Evolutionary conservation across 1,284 basidiomycete species (phyloP), one percentile per base, ranked within the genome.

Genomic region (Agaricales sp.): DNA sequence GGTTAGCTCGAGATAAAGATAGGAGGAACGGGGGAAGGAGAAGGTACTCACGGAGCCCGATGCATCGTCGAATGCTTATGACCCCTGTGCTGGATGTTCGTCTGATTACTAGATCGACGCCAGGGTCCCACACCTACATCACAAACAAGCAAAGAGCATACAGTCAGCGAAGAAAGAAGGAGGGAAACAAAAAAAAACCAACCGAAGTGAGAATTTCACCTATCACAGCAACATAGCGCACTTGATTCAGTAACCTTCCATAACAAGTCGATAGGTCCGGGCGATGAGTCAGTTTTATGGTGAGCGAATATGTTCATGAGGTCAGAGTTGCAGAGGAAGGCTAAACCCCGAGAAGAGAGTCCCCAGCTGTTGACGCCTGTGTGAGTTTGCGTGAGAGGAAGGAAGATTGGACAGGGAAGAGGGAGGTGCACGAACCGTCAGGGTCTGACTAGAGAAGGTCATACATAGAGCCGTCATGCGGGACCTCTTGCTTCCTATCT

Each of bases 401-500:
- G 50, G 39, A 16, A 16, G 23, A 6, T 38, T 30, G 16, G 50
- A 50, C 48, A 25, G 51, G n/a, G 46, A 50, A 19, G 43, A 44
- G 49, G 39, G 43, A 46, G 49, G 35, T 46, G 47, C 26, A 52
- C 65, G 51, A 52, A 92, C 91, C 92, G 63, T 99, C 95, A 26
- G 95, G 96, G 73, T 99, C 95, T 50, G 93, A 97, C 95, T 95
- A 99, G 18, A 99, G 74, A 3, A 99, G 70, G 67, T 99, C 96
- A 62, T 96, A 99, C 94, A 99, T 98, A 4, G 93, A 84, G 6
- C 96, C 95, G 63, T 99, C 95, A 64, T 99, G 96, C n/a, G 95
- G 95, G 12, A 99, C 96, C 64, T 99, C 95, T 67, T 98, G 93
- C 66, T 96, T 94, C 26, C 95, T 71, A 70, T 98, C 95, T 57